Evolutionary conservation across 2,329 filamentous ascomycete species (phyloP), one percentile per base, ranked within the genome.

Genomic region (Chrysosporium keratinophilum): DNA sequence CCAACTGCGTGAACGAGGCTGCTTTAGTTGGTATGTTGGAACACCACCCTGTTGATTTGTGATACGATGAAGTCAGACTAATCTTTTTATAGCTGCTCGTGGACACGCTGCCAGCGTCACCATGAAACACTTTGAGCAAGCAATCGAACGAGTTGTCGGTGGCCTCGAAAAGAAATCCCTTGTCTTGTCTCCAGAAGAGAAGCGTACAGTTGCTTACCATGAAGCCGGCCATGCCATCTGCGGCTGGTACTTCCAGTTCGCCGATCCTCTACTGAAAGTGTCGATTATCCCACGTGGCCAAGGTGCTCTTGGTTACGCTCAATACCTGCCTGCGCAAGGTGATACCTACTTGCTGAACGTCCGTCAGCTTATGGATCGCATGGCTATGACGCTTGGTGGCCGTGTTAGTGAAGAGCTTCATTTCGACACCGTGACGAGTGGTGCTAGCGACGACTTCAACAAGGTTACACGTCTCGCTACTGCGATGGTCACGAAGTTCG

Each of bases 401-500:
- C 88, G 93, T 60, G 87, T 98, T 20, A 93, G 86, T 17, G 93
- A 98, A 73, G 93, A 98, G 71, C 75, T 98, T 6, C 91, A 98
- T 73, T 98, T 98, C 72, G 85, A 93, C 34, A 95, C 89, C 0
- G 93, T 98, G 17, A 98, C 93, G 1, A 93, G 87, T 45, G 93
- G 93, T 54, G 93, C 91, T 17, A 90, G 84, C 52, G 93, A 97
- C 69, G 93, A 98, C 69, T 98, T 98, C 80, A 91, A 93, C 73
- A 98, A 98, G 74, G 93, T 97, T 40, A 96, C 93, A 1, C 81
- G 84, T 54, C 91, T 96, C 86, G 94, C 93, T 2, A 94, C 87
- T 15, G 85, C 87, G 58, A 98, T 98, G 93, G 93, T 98, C 31
- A 98, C 91, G n/a, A 88, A 95, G 69, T 98, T 89, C 84, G 93